Base-by-base conservation (phyloP, 2,329 filamentous ascomycete genomes). In the Pseudogymnoascus pannorum region DNA sequence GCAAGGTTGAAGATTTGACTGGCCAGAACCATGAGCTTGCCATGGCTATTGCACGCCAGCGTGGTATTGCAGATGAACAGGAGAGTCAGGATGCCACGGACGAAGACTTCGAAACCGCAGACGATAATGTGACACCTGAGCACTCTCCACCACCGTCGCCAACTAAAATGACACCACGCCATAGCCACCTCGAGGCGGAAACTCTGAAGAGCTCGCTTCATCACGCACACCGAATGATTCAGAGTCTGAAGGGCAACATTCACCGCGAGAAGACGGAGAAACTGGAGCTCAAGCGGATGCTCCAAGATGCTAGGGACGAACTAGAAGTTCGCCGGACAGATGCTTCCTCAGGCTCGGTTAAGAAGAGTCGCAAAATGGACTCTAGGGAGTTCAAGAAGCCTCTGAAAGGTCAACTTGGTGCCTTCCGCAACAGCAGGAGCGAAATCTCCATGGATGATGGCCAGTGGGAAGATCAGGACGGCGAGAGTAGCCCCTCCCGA, bases 251-350 rank as follows among this genome's bases (percentile, higher is more conserved):
- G 75, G 92, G 89, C 73, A 96, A 92, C 69, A 89, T 97, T 54
- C 93, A 99, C 74, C 89, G 94, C 33, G 94, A 99, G 75, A 99
- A 97, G 85, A 97, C 93, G 0, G 94, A 99, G 75, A 99, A 97
- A 79, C 84, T 97, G 26, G 94, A 99, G 75, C 83, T 97, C 60
- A 92, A 91, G 75, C 89, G 93, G 63, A 91, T 99, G 83, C 84
- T 97, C 29, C 93, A 97, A 76, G 94, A 99, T 70, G 88, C 93
- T 22, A 87, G 92, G 35, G 94, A 99, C 72, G 94, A 99, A 70
- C 77, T 99, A 26, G 94, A 89, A 70, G 81, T 84, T 54, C 83
- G 86, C 63, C 80, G 83, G 57, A 79, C 76, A 59, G 84, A 78
- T 61, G 82, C 84, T 31, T 76, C 75, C 54, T 72, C 65, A 20